Base-by-base conservation (phyloP, 2,329 filamentous ascomycete genomes). In the Fusarium drepaniforme region DNA sequence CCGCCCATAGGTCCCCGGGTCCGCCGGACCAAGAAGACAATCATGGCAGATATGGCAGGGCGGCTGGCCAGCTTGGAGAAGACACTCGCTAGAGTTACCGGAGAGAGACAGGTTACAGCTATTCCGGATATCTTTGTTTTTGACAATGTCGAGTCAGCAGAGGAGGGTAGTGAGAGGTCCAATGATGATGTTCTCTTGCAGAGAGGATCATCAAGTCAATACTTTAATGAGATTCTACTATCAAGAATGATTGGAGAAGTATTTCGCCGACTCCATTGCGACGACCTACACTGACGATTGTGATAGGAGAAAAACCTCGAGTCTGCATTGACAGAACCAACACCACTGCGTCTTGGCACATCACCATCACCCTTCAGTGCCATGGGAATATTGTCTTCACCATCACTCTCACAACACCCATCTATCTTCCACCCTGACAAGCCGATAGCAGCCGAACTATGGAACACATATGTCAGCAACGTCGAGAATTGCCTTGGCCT, bases 21-120 rank as follows among this genome's bases (percentile, higher is more conserved):
- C 0, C 38, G 65, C 3, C 46, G 67, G 11, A 68, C 67, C 1
- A 69, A 69, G n/a, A 63, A 63, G 38, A 63, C 67, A 2, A 62
- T 69, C 3, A 13, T 69, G 38, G 38, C 46, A 44, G 21, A 69
- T 11, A 21, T 68, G 67, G 46, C 64, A 3, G 11, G 25, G 0
- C 67, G 67, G 1, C 38, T 69, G 13, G 15, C 46, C 3, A 58
- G 38, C 7, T 28, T 69, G 0, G 67, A 69, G 18, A 57, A 16
- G 15, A 57, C 13, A 18, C 44, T 69, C 37, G 56, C 57, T 5
- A n/a, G 21, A 44, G 56, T 16, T 3, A 49, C 64, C 0, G 4
- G 5, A n/a, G 49, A 53, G 49, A 53, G 49, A 12, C 49, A 53
- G 49, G 49, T 28, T 7, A n/a, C 25, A 5, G 11, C 49, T n/a